Evolutionary conservation across 1,284 basidiomycete genomes (phyloP).

Genomic region (Puccinia polysora): DNA sequence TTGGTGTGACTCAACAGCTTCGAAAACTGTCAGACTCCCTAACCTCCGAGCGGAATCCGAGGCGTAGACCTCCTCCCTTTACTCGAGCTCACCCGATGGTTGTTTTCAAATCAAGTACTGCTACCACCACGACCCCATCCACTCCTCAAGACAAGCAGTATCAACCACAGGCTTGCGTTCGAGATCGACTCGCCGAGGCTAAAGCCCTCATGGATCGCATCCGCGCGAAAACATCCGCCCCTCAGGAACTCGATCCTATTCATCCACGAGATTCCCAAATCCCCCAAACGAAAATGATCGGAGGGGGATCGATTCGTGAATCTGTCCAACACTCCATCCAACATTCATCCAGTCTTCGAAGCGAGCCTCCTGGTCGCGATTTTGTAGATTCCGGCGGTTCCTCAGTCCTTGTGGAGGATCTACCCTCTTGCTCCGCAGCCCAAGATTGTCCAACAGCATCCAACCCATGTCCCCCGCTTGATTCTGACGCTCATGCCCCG

Average conservation of each 20-base stretch:
- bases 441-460: too few species aligned
- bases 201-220: conserved; percentile 47
- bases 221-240: conserved; percentile 41
- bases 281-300: not conserved
- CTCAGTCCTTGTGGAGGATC: too few species aligned
- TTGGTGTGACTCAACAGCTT: not conserved
- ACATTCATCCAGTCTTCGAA: too few species aligned
- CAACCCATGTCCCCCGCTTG: too few species aligned
- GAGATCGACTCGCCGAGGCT: conserved; percentile 45
- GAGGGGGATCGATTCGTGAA: not conserved
- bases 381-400: too few species aligned
- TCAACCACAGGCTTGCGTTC: not conserved
- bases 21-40: conserved; percentile 27
- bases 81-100: conserved; percentile 23
- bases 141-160: conserved; percentile 1
- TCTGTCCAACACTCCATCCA: not conserved
- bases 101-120: conserved; percentile 12
- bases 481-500: too few species aligned
- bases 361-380: too few species aligned
- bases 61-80: conserved; percentile 3
- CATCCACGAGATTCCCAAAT: not conserved
- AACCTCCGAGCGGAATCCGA: conserved; percentile 18
- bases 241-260: conserved; percentile 3
- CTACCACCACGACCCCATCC: not conserved
- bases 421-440: too few species aligned